Evolutionary conservation across 768 basidiomycete genomes (phyloP), one percentile per base, ranked within the genome.

Genomic region (Tylopilus felleus): DNA sequence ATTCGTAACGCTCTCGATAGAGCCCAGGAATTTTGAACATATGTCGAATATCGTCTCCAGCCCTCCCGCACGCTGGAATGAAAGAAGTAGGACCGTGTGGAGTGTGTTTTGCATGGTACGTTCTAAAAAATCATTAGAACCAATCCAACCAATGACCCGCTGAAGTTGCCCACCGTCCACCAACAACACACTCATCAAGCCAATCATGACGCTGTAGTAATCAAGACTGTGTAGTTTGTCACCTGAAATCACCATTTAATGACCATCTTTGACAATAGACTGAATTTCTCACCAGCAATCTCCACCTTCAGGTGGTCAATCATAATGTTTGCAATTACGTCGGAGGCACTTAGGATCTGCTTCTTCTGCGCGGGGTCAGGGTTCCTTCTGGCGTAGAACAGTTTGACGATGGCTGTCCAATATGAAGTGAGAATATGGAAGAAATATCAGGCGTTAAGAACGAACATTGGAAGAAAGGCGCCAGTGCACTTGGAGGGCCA

Each of bases 381-480:
- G 63, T 83, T 90, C 19, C 93, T 83, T 55, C 91, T 78, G 13
- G 84, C 83, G 65, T 91, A 84, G 70, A 95, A 89, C 69, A 95
- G 78, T 72, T 93, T 92, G 56, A 92, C 85, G 63, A 92, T 82
- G 14, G 93, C 92, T 94, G 51, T 44, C 14, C 16, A 42, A 46
- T 8, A 29, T 28, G 29, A 51, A 9, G 36, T 71, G 23, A 68
- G 54, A 35, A 51, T 19, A 55, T 19, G 21, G 50, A 31, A 35
- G 25, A 27, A 29, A 23, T 33, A 13, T 31, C 39, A 31, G 29
- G 29, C n/a, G 29, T 53, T 50, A 13, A 53, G 5, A 12, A 67
- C 75, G 53, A 70, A 92, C 93, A 83, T 79, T 92, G 91, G 71
- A 93, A 91, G 70, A 97, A 88, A 1, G 93, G 89, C 2, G 84